A percentile compares a stretch with the other conserved stretches of the same genome.
phyloP scores from a whole-genome alignment of 805 yeast species.

The Metschnikowia henanensis region DNA sequence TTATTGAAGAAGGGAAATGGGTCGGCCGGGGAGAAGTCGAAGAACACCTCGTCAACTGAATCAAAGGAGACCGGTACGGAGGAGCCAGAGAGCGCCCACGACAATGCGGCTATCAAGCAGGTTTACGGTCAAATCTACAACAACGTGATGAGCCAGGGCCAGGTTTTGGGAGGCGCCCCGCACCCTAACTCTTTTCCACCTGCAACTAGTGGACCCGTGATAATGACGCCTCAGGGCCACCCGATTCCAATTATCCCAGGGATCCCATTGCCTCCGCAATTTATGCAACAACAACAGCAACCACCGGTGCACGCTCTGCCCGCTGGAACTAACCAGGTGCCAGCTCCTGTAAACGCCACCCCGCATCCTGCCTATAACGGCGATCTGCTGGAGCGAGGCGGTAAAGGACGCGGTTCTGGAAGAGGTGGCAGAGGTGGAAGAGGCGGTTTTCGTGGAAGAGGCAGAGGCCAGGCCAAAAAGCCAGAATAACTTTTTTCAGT shows the following conservation, averaged over 20 bases:
- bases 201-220: neutral
- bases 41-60: neutral
- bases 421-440: conserved; percentile 25
- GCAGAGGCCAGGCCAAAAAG: conserved; percentile 17
- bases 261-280: conserved; percentile 38
- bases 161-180: conserved; percentile 7
- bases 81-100: conserved; percentile 15
- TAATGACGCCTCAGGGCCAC: conserved; percentile 8
- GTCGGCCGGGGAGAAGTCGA: neutral
- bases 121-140: conserved; percentile 45
- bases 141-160: conserved; percentile 42
- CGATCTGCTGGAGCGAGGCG: conserved; percentile 9
- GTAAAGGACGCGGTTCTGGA: conserved; percentile 16
- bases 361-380: conserved; percentile 1
- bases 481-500: neutral
- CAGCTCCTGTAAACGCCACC: neutral
- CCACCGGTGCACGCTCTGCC: conserved; percentile 18
- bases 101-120: conserved; percentile 37
- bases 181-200: conserved; percentile 9
- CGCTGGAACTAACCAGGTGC: neutral
- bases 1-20: conserved; percentile 24
- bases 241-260: conserved; percentile 34
- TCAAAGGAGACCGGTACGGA: conserved; percentile 9
- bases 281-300: conserved; percentile 25
- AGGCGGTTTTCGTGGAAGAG: conserved; percentile 11